Evolutionary conservation across 2,329 filamentous ascomycete species (phyloP).

Genomic region (Pseudogymnoascus sp.): DNA sequence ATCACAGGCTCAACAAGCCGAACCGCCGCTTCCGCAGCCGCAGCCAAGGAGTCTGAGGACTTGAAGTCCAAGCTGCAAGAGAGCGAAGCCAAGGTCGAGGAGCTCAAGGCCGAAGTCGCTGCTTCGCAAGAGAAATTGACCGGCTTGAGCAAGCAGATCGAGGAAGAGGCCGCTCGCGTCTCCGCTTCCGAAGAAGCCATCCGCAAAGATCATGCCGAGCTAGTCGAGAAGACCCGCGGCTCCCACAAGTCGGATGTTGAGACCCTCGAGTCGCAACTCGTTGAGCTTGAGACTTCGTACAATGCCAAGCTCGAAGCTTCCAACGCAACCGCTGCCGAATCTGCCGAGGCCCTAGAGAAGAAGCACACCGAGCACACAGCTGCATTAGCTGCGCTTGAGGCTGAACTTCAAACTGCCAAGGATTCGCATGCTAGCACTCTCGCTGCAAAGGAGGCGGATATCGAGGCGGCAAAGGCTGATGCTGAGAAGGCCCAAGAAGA

Average conservation of each 20-base stretch:
- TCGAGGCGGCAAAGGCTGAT: constrained; percentile 26
- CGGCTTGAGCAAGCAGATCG: constrained; percentile 44
- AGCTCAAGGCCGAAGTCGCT: constrained; percentile 48
- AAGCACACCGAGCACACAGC: constrained; percentile 35
- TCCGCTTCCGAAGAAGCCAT: constrained; percentile 34
- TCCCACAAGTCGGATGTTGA: constrained; percentile 42
- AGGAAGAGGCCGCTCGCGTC: constrained; percentile 31
- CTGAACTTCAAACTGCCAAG: constrained; percentile 40
- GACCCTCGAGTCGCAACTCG: constrained; percentile 31
- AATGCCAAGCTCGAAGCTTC: constrained; percentile 21
- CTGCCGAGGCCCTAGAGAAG: constrained; percentile 38
- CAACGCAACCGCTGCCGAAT: constrained; percentile 22
- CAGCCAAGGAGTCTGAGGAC: constrained; percentile 48
- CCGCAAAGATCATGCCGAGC: constrained; percentile 35
- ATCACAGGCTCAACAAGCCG: constrained; percentile 27
- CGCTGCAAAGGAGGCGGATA: constrained; percentile 21
- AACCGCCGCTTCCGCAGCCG: constrained; percentile 30
- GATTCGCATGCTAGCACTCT: constrained; percentile 33
- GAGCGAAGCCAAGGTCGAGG: constrained; percentile 48
- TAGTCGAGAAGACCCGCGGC: constrained; percentile 41
- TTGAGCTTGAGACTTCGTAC: constrained; percentile 16
- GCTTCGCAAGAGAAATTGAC: constrained; percentile 47
- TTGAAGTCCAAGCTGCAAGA: constrained; percentile 51
- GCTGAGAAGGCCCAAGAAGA: constrained; percentile 39
- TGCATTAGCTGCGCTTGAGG: constrained; percentile 21